Base-by-base conservation (phyloP, 1,284 basidiomycete genomes). In the Malassezia brasiliensis region DNA sequence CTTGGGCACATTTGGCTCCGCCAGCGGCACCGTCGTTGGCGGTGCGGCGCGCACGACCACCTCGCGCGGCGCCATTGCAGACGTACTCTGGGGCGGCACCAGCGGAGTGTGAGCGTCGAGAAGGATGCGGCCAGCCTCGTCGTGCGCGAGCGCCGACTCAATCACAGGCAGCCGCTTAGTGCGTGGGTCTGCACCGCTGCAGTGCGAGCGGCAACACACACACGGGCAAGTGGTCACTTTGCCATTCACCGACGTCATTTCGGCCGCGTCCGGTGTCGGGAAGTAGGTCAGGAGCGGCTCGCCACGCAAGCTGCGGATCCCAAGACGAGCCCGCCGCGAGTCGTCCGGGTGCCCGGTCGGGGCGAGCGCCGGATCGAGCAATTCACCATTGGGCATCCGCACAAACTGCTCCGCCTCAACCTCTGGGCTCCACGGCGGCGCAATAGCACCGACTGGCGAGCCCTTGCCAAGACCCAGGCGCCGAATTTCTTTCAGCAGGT, bases 261-360 rank as follows among this genome's bases (percentile, higher is more conserved):
- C 46, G 12, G 55, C 55, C 22, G 36, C 38, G 6, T 22, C 31
- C 7, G 55, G 55, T 2, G 17, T 19, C 10, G 55, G 55, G 28
- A 57, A 57, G 46, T 57, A 52, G 20, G 50, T 48, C 8, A 57
- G 50, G 14, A 50, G 40, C 12, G 55, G 50, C 40, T 57, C 55
- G 17, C 55, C 55, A n/a, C 55, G 55, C 20, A 57, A 36, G 15
- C 50, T 52, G 31, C 55, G 55, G 25, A 57, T 49, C 12, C 55
- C 55, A 4, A 57, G 34, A 6, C 39, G 20, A 3, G 50, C 50
- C 15, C 50, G 44, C 2, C 32, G 20, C 14, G 20, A 46, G 15
- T 56, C 36, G 12, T 44, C 44, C 8, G 36, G 45, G 36, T 36
- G 38, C 1, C 22, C 19, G 3, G 32, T 31, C 2, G 50, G 39